Evolutionary conservation across 192 early-diverging fungal genomes (phyloP).

Genomic region (Linnemannia zychae): DNA sequence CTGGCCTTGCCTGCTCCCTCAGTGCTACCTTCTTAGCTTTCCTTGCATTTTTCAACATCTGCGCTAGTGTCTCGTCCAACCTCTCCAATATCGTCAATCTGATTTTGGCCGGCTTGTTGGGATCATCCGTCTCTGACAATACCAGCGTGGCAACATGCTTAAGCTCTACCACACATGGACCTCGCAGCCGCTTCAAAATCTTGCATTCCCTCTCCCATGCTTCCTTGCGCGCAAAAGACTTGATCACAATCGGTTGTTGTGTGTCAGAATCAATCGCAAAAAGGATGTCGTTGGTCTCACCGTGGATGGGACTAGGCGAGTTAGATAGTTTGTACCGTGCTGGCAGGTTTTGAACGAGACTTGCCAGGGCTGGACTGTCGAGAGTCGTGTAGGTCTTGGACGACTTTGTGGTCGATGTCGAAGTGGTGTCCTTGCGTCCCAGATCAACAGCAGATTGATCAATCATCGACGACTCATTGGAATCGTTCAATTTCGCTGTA

Average conservation of each 20-base stretch:
- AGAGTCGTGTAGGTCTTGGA: constrained; percentile 32
- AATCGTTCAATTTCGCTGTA: not conserved
- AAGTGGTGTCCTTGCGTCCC: constrained; percentile 42
- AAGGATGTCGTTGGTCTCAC: constrained; percentile 60
- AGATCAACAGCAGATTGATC: constrained; percentile 3
- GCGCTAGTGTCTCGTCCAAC: constrained; percentile 62
- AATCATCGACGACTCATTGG: not conserved
- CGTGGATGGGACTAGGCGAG: constrained; percentile 53
- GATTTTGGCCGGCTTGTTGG: constrained; percentile 39
- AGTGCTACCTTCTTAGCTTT: constrained; percentile 51
- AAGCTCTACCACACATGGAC: constrained; percentile 59
- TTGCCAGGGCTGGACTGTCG: constrained; percentile 35
- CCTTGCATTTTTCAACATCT: constrained; percentile 52
- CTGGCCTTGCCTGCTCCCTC: constrained; percentile 20
- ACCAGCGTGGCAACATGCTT: constrained; percentile 65
- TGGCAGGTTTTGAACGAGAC: constrained; percentile 56
- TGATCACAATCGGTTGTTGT: constrained; percentile 55
- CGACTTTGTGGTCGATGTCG: constrained; percentile 45
- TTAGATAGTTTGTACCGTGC: constrained; percentile 58
- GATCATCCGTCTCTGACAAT: constrained; percentile 51
- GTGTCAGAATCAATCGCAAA: constrained; percentile 57
- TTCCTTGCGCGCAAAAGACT: constrained; percentile 64
- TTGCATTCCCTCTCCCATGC: constrained; percentile 68
- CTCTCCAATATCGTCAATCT: constrained; percentile 61
- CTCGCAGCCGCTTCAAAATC: constrained; percentile 55